Base-by-base conservation (phyloP, 441 rosid genomes). In the Pelargonium citronellum region DNA sequence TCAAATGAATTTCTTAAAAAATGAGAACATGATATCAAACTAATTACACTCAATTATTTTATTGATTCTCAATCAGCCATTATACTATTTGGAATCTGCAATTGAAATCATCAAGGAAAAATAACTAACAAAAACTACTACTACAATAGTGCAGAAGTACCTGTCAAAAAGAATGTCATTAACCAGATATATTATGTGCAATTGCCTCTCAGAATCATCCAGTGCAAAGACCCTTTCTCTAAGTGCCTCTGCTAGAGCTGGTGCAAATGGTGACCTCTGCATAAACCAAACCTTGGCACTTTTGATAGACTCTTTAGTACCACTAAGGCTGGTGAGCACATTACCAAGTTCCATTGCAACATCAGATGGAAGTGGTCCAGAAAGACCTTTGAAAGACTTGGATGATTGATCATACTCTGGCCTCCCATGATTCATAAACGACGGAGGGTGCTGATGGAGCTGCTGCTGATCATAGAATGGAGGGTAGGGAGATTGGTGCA, bases 161-260 rank as follows among this genome's bases (percentile, higher is more conserved):
- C 97, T 90, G 83, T 95, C 99, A 71, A 92, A 92, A 73, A 95
- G 96, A 80, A 95, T 95, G 79, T 95, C 99, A 79, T 95, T 95
- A 46, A 91, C 91, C 16, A 95, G 91, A 82, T 90, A 95, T 71
- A 95, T 87, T 12, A 95, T 83, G 73, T 92, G 97, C 81, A 95
- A 83, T 73, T 89, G 99, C 82, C 96, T 89, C 79, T 90, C 98
- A 63, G 91, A 83, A 83, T 95, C 99, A 82, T 95, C 99, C 73
- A 88, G 67, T 27, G 84, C 69, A 75, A 87, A 84, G 34, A 90
- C 79, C 85, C 98, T 87, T 68, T 95, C 95, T 81, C 91, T 90
- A 63, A 95, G 80, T 22, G 87, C 96, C 80, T 88, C 96, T 6
- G 98, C 94, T 61, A 92, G 85, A 68, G 96, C 91, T 10, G 93